Conservation (phyloP, 768 basidiomycete species). For the Boletus rex-veris region DNA sequence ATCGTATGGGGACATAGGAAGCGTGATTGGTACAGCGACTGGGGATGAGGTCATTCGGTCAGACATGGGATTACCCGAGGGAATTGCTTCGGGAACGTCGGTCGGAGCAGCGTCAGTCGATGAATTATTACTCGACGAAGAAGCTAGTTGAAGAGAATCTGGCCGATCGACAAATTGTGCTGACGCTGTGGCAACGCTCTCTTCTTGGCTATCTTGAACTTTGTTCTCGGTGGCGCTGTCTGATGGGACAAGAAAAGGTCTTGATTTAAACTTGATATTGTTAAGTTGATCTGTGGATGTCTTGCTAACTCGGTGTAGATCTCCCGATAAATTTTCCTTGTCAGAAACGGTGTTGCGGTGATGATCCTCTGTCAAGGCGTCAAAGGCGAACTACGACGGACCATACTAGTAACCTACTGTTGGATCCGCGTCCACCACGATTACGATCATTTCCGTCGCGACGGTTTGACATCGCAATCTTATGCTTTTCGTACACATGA, state of each 20-base stretch:
- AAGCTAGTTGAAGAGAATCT: conserved; percentile 23
- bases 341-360: conserved; percentile 42
- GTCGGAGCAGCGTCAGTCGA: background rate
- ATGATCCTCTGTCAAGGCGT: conserved; percentile 52
- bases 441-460: conserved; percentile 66
- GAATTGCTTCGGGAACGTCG: background rate
- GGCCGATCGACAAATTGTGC: conserved; percentile 25
- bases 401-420: conserved; percentile 46
- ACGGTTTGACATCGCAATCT: conserved; percentile 85
- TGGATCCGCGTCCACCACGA: conserved; percentile 56
- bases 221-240: conserved; percentile 11
- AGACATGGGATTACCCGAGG: background rate
- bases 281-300: conserved; percentile 16
- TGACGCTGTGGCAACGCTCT: conserved; percentile 12
- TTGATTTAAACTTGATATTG: conserved; percentile 18
- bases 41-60: conserved; percentile 24
- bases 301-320: conserved; percentile 29
- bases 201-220: conserved; percentile 11
- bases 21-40: conserved; percentile 20
- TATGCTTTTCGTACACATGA: conserved; percentile 87
- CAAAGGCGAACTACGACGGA: conserved; percentile 16
- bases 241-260: conserved; percentile 20
- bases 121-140: conserved; percentile 8
- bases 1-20: conserved; percentile 73
- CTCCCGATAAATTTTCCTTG: conserved; percentile 33